Evolutionary conservation across 108 stramenopile species (phyloP).

Genomic region (Bacterosira constricta): DNA sequence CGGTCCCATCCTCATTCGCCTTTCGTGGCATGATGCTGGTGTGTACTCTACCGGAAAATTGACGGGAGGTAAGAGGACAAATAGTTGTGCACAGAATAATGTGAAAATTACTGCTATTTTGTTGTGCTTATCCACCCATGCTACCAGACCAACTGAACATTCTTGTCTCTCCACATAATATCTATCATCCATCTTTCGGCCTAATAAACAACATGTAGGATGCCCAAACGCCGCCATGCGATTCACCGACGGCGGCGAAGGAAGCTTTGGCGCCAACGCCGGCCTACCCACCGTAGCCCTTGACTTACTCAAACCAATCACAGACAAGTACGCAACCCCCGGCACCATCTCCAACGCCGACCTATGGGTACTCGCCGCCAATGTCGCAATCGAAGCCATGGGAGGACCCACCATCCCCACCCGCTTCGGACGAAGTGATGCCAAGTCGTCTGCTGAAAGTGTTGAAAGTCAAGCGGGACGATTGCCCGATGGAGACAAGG

Average conservation of each 20-base stretch:
- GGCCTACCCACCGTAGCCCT: conserved; percentile 54
- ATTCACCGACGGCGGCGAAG: conserved; percentile 57
- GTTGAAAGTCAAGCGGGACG: conserved; percentile 45
- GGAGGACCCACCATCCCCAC: conserved; percentile 62
- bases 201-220: not conserved
- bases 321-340: conserved; percentile 62
- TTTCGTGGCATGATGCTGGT: conserved; percentile 64
- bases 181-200: too few species aligned
- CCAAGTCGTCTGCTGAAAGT: conserved; percentile 7
- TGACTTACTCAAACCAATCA: conserved; percentile 47
- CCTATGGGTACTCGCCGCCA: conserved; percentile 78
- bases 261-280: conserved; percentile 59
- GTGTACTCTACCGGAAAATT: conserved; percentile 50
- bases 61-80: conserved; percentile 24
- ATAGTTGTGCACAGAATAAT: too few species aligned
- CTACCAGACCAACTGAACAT: too few species aligned
- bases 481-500: conserved; percentile 62
- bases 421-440: conserved; percentile 58
- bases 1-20: conserved; percentile 57
- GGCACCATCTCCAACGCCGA: conserved; percentile 61
- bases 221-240: conserved; percentile 60
- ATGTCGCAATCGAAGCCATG: conserved; percentile 58
- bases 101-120: too few species aligned
- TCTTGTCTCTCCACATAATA: too few species aligned
- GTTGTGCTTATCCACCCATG: not conserved